Percentiles rank a stretch among this genome's conserved stretches.
phyloP scores from a whole-genome alignment of 805 yeast species.

The Saccharomycopsis babjevae region DNA sequence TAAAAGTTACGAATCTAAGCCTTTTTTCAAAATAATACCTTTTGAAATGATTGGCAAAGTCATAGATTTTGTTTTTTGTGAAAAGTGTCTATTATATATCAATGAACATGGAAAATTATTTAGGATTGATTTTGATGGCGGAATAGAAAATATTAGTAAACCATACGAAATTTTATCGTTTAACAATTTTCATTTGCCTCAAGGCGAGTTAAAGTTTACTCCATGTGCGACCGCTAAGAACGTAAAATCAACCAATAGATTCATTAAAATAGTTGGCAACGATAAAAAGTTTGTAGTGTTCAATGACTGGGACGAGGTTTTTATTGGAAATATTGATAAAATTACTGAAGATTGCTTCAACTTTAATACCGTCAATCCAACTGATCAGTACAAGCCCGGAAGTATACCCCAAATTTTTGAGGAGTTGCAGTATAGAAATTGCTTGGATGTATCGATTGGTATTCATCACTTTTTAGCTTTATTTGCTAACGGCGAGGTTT shows the following conservation, averaged over 20 bases:
- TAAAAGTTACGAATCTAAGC: slow-evolving; percentile 26
- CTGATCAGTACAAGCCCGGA: neutral
- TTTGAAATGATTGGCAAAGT: slow-evolving; percentile 28
- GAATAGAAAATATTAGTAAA: neutral
- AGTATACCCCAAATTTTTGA: slow-evolving; percentile 27
- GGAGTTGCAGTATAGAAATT: slow-evolving; percentile 37
- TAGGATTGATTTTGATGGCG: slow-evolving; percentile 23
- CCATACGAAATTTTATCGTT: slow-evolving; percentile 25
- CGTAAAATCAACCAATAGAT: slow-evolving; percentile 22
- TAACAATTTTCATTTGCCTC: slow-evolving; percentile 25
- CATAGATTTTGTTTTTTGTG: slow-evolving; percentile 46
- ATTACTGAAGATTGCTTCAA: slow-evolving; percentile 23
- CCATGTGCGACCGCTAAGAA: neutral
- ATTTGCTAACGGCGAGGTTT: slow-evolving; percentile 44
- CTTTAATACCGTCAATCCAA: slow-evolving; percentile 20
- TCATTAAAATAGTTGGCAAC: slow-evolving; percentile 45
- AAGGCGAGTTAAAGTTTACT: slow-evolving; percentile 11
- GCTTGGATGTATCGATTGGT: slow-evolving; percentile 53
- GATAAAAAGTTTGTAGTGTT: slow-evolving; percentile 45
- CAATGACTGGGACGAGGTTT: slow-evolving; percentile 33
- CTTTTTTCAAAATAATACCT: slow-evolving; percentile 30
- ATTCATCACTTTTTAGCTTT: slow-evolving; percentile 63
- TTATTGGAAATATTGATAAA: slow-evolving; percentile 6
- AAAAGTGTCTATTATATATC: slow-evolving; percentile 41
- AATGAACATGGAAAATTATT: slow-evolving; percentile 35